A percentile compares a stretch with the other conserved stretches of the same genome.
These are phyloP conservation scores for Talaromyces rugulosus DNA, from an alignment of 2,329 filamentous ascomycete genomes.

Conservation along the genomic window DNA sequence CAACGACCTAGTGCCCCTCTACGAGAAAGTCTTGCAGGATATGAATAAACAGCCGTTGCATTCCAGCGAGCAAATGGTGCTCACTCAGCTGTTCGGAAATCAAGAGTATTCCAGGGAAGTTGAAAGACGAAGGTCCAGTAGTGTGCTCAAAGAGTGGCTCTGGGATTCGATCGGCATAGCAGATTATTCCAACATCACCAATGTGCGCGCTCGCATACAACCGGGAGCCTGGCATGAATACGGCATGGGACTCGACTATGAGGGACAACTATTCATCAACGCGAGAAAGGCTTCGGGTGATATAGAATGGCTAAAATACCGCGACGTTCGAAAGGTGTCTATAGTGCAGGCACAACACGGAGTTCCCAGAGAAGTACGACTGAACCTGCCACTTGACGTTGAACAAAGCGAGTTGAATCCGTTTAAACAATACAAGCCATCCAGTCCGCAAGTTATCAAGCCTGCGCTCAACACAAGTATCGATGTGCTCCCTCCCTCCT, in stretches of 20 bases:
- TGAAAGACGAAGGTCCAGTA: slow-evolving; percentile 31
- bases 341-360: slow-evolving; percentile 30
- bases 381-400: slow-evolving; percentile 37
- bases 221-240: slow-evolving; percentile 44
- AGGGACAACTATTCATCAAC: slow-evolving; percentile 48
- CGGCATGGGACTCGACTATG: slow-evolving; percentile 51
- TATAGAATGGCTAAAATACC: slow-evolving; percentile 39
- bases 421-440: slow-evolving; percentile 28
- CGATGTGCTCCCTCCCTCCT: slow-evolving; percentile 40
- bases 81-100: slow-evolving; percentile 50
- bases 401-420: slow-evolving; percentile 27
- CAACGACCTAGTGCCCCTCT: slow-evolving; percentile 45
- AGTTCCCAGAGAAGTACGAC: slow-evolving; percentile 34
- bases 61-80: slow-evolving; percentile 42
- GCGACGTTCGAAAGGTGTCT: slow-evolving; percentile 33
- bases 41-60: slow-evolving; percentile 28
- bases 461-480: slow-evolving; percentile 35
- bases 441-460: slow-evolving; percentile 22
- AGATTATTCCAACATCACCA: slow-evolving; percentile 33
- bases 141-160: slow-evolving; percentile 34
- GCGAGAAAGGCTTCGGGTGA: slow-evolving; percentile 36
- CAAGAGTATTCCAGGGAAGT: slow-evolving; percentile 50
- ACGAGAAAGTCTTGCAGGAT: slow-evolving; percentile 39
- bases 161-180: slow-evolving; percentile 35
- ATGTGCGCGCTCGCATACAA: slow-evolving; percentile 29